Base-by-base conservation (phyloP, 345 rosid species). In the Melastoma malabathricum region DNA sequence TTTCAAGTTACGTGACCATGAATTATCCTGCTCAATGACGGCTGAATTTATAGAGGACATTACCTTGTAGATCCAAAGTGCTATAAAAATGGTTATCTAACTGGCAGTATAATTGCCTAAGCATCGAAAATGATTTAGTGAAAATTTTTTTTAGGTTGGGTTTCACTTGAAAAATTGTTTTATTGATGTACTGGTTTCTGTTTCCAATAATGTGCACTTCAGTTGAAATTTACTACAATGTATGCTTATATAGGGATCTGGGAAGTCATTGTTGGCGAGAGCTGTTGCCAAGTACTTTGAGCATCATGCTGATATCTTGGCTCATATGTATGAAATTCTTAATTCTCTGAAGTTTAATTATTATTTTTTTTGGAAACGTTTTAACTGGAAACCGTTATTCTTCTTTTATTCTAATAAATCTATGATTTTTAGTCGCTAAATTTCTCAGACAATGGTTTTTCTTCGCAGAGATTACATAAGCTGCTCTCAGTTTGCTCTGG, bases 271-370 rank as follows among this genome's bases (percentile, higher is more conserved):
- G 71, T 72, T 90, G 46, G 80, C 89, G 38, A 79, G 75, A 71
- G 84, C 85, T 61, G 82, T 75, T 69, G 94, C 92, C 47, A 84
- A 82, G 66, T 78, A 76, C 63, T 77, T 90, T 52, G 83, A 82
- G 71, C 75, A 77, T 63, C 70, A 64, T 61, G 68, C 75, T 66
- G 84, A 80, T 65, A 55, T 90, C 54, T 67, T 84, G 66, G 86
- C 89, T 16, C 96, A 90, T 66, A 68, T 72, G 98, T 90, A 71
- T 62, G 94, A 55, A 63, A 52, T 48, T 27, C 31, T 27, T 27
- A 27, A 27, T 27, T 27, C 6, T 27, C 31, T 43, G 25, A 44
- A 52, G 56, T 50, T 22, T 20, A 43, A 39, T 34, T 27, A 19
- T 51, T 59, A 17, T 56, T n/a, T 17, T 58, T 48, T 10, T 27